These are phyloP conservation scores for Penicillium sp. DNA, from an alignment of 2,329 filamentous ascomycete genomes.

Conservation along the genomic window DNA sequence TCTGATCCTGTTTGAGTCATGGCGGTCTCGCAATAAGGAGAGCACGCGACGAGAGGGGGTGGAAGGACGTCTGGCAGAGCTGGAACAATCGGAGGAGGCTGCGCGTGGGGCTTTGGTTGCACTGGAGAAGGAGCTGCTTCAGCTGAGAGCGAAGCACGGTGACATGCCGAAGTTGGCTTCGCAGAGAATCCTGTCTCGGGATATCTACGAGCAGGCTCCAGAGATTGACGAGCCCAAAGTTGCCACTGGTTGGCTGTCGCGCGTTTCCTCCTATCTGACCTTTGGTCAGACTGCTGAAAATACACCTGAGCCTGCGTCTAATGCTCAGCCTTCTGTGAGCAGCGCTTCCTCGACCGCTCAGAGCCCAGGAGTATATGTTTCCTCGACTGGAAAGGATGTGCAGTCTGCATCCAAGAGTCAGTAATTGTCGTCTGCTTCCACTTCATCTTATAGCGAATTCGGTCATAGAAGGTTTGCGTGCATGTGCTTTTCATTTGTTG, in stretches of 20 bases:
- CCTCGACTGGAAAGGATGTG: not conserved
- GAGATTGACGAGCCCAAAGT: constrained; percentile 12
- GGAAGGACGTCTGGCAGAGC: constrained; percentile 58
- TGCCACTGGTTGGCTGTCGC: constrained; percentile 35
- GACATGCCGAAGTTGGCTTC: constrained; percentile 27
- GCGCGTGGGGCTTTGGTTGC: constrained; percentile 44
- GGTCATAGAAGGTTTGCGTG: not conserved
- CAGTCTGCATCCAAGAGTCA: constrained; percentile 2
- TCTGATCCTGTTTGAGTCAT: constrained; percentile 64
- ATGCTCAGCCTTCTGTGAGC: constrained; percentile 6
- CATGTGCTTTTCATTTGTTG: constrained; percentile 7
- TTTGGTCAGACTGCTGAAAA: constrained; percentile 22
- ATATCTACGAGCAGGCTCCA: constrained; percentile 40
- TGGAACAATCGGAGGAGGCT: constrained; percentile 55
- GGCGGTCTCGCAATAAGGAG: constrained; percentile 63
- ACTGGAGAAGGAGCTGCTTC: constrained; percentile 50
- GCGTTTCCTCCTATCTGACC: constrained; percentile 36
- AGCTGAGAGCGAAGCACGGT: constrained; percentile 42
- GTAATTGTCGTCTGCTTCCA: not conserved
- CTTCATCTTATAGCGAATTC: constrained; percentile 1
- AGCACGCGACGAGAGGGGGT: constrained; percentile 62
- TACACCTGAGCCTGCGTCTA: constrained; percentile 7
- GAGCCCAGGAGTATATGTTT: not conserved
- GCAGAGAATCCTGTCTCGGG: constrained; percentile 41
- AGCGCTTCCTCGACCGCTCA: not conserved